Evolutionary conservation across 768 basidiomycete species (phyloP).

Genomic region (Lentinula raphanica): DNA sequence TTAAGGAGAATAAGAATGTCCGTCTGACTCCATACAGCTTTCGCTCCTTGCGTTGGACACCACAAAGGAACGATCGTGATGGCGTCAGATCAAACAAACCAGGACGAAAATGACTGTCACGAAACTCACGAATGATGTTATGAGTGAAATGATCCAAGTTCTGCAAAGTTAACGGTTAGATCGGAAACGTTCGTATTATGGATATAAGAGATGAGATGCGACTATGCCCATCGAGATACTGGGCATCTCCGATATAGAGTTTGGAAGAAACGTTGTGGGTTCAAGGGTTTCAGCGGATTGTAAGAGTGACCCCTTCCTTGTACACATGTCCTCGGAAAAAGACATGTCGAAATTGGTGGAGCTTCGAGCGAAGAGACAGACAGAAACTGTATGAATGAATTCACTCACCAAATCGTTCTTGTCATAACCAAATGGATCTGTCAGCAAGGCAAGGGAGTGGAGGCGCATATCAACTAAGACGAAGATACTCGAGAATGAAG

Average conservation of each 20-base stretch:
- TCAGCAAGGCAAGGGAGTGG: neutral
- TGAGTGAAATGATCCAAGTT: slow-evolving; percentile 70
- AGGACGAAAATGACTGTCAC: slow-evolving; percentile 1
- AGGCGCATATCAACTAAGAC: no score
- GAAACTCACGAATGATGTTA: slow-evolving; percentile 53
- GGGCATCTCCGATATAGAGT: neutral
- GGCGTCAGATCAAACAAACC: neutral
- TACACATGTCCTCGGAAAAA: neutral
- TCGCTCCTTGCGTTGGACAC: no score
- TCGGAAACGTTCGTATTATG: neutral
- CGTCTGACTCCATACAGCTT: neutral
- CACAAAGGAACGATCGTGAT: no score
- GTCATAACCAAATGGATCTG: slow-evolving; percentile 61
- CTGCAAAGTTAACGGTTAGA: slow-evolving; percentile 20
- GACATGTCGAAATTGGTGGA: neutral
- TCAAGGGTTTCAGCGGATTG: neutral
- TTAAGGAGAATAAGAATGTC: neutral
- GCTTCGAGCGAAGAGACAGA: neutral
- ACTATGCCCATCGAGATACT: neutral
- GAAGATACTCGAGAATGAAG: neutral
- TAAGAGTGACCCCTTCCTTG: neutral
- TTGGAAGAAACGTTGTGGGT: neutral
- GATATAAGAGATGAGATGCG: neutral
- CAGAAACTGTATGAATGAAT: neutral
- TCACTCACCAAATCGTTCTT: slow-evolving; percentile 65